phyloP scores from a whole-genome alignment of 495 filamentous ascomycete genomes.

The Penicillium pancosmium region DNA sequence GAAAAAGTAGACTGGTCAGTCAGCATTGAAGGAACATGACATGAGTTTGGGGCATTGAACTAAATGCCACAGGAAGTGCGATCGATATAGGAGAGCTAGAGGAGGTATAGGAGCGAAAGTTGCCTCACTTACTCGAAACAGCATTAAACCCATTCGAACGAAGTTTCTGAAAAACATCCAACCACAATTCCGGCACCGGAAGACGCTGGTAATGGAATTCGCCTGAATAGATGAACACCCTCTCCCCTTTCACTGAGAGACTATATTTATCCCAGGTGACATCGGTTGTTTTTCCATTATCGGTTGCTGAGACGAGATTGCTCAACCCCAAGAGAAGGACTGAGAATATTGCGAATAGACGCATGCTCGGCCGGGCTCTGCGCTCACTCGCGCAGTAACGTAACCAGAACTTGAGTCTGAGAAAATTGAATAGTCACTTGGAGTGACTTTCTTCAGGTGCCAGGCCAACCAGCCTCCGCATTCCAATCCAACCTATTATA shows the following conservation, averaged over 20 bases:
- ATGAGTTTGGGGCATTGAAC: not conserved
- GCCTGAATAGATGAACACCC: conserved; percentile 59
- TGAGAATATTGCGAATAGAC: conserved; percentile 18
- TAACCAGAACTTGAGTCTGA: too few species aligned
- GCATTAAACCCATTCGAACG: conserved; percentile 61
- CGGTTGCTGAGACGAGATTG: conserved; percentile 41
- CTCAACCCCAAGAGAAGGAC: conserved; percentile 34
- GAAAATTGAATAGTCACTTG: too few species aligned
- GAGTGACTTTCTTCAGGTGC: too few species aligned
- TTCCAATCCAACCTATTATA: too few species aligned
- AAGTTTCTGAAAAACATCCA: conserved; percentile 64
- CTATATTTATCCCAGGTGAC: conserved; percentile 61
- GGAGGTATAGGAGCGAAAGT: not conserved
- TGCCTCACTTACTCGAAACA: conserved; percentile 31
- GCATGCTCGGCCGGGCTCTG: conserved; percentile 18
- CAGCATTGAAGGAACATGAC: not conserved
- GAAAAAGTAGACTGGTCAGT: conserved; percentile 51
- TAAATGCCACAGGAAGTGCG: too few species aligned
- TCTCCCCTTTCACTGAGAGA: conserved; percentile 56
- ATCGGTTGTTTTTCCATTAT: conserved; percentile 30
- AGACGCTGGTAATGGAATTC: conserved; percentile 62
- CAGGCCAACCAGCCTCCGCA: too few species aligned
- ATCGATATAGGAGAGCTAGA: too few species aligned
- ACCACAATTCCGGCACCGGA: conserved; percentile 61
- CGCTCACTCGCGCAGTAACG: not conserved